These are phyloP conservation scores for Xylaria castorea DNA, from an alignment of 495 filamentous ascomycete species.

Conservation along the genomic window DNA sequence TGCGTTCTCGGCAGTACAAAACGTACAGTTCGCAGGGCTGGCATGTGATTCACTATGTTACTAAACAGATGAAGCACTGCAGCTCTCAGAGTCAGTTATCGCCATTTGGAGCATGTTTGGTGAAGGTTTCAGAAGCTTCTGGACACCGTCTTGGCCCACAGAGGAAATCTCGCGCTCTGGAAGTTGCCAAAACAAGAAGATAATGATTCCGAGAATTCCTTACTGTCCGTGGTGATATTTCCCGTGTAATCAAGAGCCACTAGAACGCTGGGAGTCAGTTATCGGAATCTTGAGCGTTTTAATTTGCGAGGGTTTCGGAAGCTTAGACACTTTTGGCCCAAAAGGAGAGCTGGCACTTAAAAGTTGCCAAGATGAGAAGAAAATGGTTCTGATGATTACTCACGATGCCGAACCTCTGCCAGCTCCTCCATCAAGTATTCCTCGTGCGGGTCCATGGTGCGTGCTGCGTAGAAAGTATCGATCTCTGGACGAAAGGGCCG, in stretches of 20 bases:
- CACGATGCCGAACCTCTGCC: not conserved
- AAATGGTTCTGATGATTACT: not conserved
- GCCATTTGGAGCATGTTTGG: no score
- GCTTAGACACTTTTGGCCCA: not conserved
- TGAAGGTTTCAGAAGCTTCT: no score
- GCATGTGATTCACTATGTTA: not conserved
- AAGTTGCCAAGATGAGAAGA: not conserved
- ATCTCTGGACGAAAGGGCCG: constrained; percentile 11
- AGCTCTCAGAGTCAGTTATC: no score
- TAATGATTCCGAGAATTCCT: no score
- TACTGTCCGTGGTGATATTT: not conserved
- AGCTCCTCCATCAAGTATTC: not conserved
- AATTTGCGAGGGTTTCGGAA: not conserved
- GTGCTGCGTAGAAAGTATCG: constrained; percentile 11
- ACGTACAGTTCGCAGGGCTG: not conserved
- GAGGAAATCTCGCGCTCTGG: no score
- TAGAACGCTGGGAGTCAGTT: not conserved
- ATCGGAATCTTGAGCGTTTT: not conserved
- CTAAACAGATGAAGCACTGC: not conserved
- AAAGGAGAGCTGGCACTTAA: not conserved
- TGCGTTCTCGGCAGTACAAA: not conserved
- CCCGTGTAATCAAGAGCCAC: not conserved
- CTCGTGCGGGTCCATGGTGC: not conserved
- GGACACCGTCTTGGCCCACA: no score
- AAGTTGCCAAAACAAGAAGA: no score